Evolutionary conservation across 768 basidiomycete genomes (phyloP).

Genomic region (Peribolospora baueri): DNA sequence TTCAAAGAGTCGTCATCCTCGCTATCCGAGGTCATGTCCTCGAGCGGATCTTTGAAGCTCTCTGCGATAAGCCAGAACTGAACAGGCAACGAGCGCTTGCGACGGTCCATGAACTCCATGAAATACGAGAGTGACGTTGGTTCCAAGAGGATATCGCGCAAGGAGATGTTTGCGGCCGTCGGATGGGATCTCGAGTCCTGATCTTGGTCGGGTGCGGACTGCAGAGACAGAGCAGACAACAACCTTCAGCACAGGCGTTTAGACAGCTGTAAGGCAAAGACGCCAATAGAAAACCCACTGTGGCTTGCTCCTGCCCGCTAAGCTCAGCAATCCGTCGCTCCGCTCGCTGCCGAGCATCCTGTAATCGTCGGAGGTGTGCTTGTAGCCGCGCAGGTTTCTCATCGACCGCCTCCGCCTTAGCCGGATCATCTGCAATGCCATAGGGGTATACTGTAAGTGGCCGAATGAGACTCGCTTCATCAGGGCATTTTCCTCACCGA

Average conservation of each 20-base stretch:
- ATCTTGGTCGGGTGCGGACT: slow-evolving; percentile 53
- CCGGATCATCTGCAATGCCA: too few relatives aligned
- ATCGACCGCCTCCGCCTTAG: too few relatives aligned
- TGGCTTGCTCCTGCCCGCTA: too few relatives aligned
- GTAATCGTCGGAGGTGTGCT: too few relatives aligned
- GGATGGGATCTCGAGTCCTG: slow-evolving; percentile 43
- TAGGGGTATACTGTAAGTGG: too few relatives aligned
- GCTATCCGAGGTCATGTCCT: slow-evolving; percentile 38
- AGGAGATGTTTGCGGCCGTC: slow-evolving; percentile 26
- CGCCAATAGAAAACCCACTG: too few relatives aligned
- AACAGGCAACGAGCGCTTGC: slow-evolving; percentile 54
- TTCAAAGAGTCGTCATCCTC: slow-evolving; percentile 34
- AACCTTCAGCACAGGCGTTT: neutral
- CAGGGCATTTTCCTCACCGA: slow-evolving; percentile 28
- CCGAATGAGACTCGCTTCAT: too few relatives aligned
- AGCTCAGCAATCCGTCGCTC: too few relatives aligned
- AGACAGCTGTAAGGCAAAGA: neutral
- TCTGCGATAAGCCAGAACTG: slow-evolving; percentile 97
- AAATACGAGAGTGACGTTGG: slow-evolving; percentile 81
- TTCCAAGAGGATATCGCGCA: slow-evolving; percentile 61
- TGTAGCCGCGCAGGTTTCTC: too few relatives aligned
- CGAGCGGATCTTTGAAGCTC: slow-evolving; percentile 89
- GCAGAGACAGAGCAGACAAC: neutral
- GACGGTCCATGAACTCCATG: slow-evolving; percentile 95
- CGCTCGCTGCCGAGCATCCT: too few relatives aligned